Conservation (phyloP, 345 rosid genomes). For the Dimocarpus longan region DNA sequence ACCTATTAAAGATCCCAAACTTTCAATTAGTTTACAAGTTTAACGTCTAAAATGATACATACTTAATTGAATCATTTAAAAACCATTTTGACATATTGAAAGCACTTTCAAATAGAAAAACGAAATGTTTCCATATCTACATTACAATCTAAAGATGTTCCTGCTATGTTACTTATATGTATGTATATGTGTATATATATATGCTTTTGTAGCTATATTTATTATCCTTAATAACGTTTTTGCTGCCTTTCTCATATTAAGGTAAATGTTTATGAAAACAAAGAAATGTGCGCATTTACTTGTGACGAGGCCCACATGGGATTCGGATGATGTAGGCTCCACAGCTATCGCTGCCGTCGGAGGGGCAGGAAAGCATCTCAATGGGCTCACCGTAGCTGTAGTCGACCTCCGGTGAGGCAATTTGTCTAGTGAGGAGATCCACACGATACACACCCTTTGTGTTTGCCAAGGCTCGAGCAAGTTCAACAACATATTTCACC, state of each 20-base stretch:
- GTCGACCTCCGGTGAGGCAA: constrained; percentile 64
- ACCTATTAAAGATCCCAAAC: constrained; percentile 31
- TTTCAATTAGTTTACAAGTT: not conserved
- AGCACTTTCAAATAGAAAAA: too few relatives aligned
- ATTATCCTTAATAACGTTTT: too few relatives aligned
- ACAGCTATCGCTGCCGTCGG: constrained; percentile 61
- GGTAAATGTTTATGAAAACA: not conserved
- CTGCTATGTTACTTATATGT: not conserved
- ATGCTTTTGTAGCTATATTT: too few relatives aligned
- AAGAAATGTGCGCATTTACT: constrained; percentile 29
- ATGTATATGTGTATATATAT: too few relatives aligned
- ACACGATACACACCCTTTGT: constrained; percentile 61
- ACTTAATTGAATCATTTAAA: too few relatives aligned
- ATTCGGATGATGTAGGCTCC: constrained; percentile 73
- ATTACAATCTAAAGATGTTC: too few relatives aligned
- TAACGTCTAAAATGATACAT: not conserved
- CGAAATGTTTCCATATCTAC: too few relatives aligned
- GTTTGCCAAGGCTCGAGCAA: constrained; percentile 66
- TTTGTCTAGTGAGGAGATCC: constrained; percentile 69
- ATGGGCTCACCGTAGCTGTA: constrained; percentile 71
- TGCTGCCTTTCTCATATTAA: too few relatives aligned
- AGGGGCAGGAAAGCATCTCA: constrained; percentile 79
- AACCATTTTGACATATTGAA: too few relatives aligned
- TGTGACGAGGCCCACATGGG: constrained; percentile 60
- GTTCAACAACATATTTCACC: constrained; percentile 78